phyloP scores from a whole-genome alignment of 2,329 filamentous ascomycete genomes.

The Hypoxylon sp. region DNA sequence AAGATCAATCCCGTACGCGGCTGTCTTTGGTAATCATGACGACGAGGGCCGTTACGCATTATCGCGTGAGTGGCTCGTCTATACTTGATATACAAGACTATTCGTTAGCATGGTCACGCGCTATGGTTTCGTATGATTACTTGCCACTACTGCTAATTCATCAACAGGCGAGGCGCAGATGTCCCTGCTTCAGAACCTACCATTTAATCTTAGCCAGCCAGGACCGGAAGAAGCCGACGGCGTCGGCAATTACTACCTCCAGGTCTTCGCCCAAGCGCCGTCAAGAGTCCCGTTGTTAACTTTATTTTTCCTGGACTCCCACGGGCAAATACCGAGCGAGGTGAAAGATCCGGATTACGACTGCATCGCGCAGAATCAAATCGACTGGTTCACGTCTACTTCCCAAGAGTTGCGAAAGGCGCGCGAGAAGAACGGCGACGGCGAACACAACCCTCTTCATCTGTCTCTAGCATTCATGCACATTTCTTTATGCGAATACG shows the following conservation, averaged over 20 bases:
- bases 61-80: constrained; percentile 51
- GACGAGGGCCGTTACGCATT: constrained; percentile 67
- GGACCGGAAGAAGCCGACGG: constrained; percentile 47
- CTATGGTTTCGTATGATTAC: neutral
- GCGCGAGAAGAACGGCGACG: constrained; percentile 25
- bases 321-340: constrained; percentile 47
- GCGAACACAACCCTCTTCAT: constrained; percentile 35
- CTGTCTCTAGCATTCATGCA: constrained; percentile 48
- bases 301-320: constrained; percentile 49
- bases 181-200: constrained; percentile 46
- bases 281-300: constrained; percentile 45
- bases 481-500: constrained; percentile 49
- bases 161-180: constrained; percentile 49
- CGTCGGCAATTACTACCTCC: constrained; percentile 48
- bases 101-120: neutral
- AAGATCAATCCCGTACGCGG: constrained; percentile 75
- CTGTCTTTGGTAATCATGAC: constrained; percentile 80
- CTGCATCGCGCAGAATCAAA: constrained; percentile 49
- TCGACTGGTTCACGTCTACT: constrained; percentile 49
- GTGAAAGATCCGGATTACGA: constrained; percentile 44
- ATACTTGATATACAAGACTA: neutral
- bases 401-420: constrained; percentile 45
- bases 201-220: constrained; percentile 45
- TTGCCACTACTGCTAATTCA: constrained; percentile 45
- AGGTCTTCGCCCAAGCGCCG: constrained; percentile 39